These are phyloP conservation scores for Boechera divaricarpa DNA, from an alignment of 345 rosid genomes.

Conservation along the genomic window DNA sequence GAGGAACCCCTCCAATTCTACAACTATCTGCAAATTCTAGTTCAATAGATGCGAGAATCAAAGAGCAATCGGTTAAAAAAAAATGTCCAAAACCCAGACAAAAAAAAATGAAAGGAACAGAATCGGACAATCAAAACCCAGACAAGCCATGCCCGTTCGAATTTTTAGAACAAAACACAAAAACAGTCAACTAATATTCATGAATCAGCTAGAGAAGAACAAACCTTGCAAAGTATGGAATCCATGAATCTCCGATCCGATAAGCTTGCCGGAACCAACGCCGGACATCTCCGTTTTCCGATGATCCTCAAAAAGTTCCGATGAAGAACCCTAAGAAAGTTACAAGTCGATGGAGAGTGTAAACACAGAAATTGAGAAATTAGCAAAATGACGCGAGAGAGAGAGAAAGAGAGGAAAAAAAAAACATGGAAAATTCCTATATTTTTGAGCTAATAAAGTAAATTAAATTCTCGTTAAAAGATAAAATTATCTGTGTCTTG, in stretches of 20 bases:
- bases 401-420: neutral
- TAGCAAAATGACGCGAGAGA: slow-evolving; percentile 24
- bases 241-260: slow-evolving; percentile 91
- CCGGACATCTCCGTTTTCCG: slow-evolving; percentile 49
- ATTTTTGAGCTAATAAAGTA: slow-evolving; percentile 2
- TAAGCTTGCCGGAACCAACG: slow-evolving; percentile 54
- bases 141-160: neutral
- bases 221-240: slow-evolving; percentile 77
- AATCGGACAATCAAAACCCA: slow-evolving; percentile 5
- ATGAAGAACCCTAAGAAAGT: slow-evolving; percentile 27
- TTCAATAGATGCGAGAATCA: slow-evolving; percentile 14
- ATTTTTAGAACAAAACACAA: neutral
- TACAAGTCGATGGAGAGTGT: slow-evolving; percentile 27
- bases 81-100: neutral
- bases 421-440: neutral
- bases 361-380: slow-evolving; percentile 13
- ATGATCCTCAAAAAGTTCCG: slow-evolving; percentile 19
- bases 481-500: slow-evolving; percentile 17
- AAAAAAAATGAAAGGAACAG: neutral
- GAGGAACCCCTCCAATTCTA: neutral
- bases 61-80: slow-evolving; percentile 4
- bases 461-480: neutral
- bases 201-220: neutral
- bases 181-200: slow-evolving; percentile 1
- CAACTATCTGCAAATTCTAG: slow-evolving; percentile 20